Evolutionary conservation across 441 rosid species (phyloP), one percentile per base, ranked within the genome.

Genomic region (Pelargonium australe): DNA sequence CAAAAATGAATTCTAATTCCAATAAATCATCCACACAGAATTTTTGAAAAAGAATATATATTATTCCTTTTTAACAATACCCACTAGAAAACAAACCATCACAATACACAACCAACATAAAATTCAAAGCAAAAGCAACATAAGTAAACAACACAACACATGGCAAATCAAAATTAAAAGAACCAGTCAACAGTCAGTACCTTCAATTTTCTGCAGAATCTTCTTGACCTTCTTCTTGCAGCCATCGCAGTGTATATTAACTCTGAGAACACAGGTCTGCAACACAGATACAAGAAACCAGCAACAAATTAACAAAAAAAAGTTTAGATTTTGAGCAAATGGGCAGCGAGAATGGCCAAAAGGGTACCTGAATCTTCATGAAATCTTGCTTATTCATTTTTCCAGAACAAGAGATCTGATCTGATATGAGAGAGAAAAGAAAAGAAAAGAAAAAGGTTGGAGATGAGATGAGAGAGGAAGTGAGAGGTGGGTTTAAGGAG

Each of bases 221-320:
- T 72, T 72, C 4, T 60, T 64, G 61, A 72, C 75, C 20, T 72
- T 72, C 34, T 63, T 49, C 71, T 67, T 72, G 67, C 75, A 72
- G 3, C 28, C 75, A 61, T 72, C 75, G 1, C 75, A 72, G 75
- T 72, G 75, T 66, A 67, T 67, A 41, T 70, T 60, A 45, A 72
- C 75, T 68, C 49, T 72, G 51, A 72, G 47, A 9, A 62, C 64
- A 61, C 71, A n/a, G 2, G 67, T 67, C 75, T 67, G 66, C 70
- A 63, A 6, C 62, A 28, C 20, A 44, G 11, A 43, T 9, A 19
- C 17, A 2, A 19, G 57, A 51, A 16, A 12, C 13, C 16, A 51
- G n/a, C 14, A 49, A 2, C 57, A 49, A 49, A 49, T 13, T 5
- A 51, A 12, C 5, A 5, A 49, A 49, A 51, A 51, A 31, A n/a